Evolutionary conservation across 345 rosid species (phyloP).

Genomic region (Eucalyptus decipiens): DNA sequence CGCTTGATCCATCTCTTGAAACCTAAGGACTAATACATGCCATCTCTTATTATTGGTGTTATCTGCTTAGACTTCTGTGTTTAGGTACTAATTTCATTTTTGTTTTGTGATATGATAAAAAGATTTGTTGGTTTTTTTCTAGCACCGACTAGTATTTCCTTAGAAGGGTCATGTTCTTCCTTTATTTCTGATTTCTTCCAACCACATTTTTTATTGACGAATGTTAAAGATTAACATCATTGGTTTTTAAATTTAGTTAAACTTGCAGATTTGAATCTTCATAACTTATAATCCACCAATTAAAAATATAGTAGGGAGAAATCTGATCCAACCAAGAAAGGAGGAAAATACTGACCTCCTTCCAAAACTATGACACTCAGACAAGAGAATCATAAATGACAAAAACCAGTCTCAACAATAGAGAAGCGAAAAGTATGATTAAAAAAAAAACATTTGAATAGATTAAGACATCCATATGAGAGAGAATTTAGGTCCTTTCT

Average conservation of each 20-base stretch:
- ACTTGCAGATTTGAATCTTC: not conserved
- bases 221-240: not conserved
- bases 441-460: not conserved
- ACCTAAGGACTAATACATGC: not conserved
- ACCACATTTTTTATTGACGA: not conserved
- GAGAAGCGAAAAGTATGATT: not conserved
- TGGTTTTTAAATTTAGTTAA: not conserved
- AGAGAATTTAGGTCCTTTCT: not conserved
- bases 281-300: not conserved
- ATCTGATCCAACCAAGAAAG: not conserved
- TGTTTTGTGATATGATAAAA: not conserved
- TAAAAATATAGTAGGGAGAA: not conserved
- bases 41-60: not conserved
- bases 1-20: not conserved
- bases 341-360: not conserved
- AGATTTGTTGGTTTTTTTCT: not conserved
- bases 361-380: not conserved
- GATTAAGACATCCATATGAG: not conserved
- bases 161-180: not conserved
- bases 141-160: not conserved
- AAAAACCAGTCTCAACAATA: not conserved
- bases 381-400: not conserved
- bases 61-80: not conserved
- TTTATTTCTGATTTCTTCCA: not conserved
- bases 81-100: not conserved